Evolutionary conservation across 805 yeast genomes (phyloP).

Genomic region (Vanderwaltozyma polyspora): DNA sequence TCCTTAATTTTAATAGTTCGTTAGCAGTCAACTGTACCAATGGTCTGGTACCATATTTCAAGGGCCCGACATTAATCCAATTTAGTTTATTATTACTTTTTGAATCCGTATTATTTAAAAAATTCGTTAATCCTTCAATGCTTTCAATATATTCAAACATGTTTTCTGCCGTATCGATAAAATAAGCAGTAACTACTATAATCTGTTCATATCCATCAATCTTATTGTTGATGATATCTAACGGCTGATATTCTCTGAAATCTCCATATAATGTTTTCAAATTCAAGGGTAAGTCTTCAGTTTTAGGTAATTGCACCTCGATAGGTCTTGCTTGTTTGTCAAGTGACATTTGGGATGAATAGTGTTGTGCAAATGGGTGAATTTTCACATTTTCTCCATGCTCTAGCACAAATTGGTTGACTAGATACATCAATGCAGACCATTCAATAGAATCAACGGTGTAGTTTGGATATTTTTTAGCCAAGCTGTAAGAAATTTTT

Average conservation of each 20-base stretch:
- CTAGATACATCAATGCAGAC: conserved; percentile 63
- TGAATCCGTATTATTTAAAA: background rate
- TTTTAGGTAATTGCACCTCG: conserved; percentile 15
- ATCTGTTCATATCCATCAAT: conserved; percentile 32
- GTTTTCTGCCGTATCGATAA: conserved; percentile 88
- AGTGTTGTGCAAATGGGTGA: conserved; percentile 50
- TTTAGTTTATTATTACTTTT: conserved; percentile 32
- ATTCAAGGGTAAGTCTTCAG: conserved; percentile 37
- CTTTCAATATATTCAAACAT: conserved; percentile 62
- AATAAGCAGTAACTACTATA: conserved; percentile 58
- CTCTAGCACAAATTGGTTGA: conserved; percentile 48
- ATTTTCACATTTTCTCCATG: conserved; percentile 15
- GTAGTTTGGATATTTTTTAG: conserved; percentile 29
- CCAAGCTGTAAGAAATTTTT: conserved; percentile 55
- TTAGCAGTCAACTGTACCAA: conserved; percentile 59
- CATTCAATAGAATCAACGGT: conserved; percentile 65
- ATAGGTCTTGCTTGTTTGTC: conserved; percentile 40
- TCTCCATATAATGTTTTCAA: conserved; percentile 46
- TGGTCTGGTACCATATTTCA: conserved; percentile 83
- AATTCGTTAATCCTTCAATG: conserved; percentile 37
- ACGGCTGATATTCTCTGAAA: conserved; percentile 52
- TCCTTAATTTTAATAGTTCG: conserved; percentile 50
- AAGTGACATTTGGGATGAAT: conserved; percentile 47
- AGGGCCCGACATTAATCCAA: conserved; percentile 90
- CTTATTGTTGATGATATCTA: conserved; percentile 19